Base-by-base conservation (phyloP, 441 rosid species). In the Cnidoscolus chayamansa region DNA sequence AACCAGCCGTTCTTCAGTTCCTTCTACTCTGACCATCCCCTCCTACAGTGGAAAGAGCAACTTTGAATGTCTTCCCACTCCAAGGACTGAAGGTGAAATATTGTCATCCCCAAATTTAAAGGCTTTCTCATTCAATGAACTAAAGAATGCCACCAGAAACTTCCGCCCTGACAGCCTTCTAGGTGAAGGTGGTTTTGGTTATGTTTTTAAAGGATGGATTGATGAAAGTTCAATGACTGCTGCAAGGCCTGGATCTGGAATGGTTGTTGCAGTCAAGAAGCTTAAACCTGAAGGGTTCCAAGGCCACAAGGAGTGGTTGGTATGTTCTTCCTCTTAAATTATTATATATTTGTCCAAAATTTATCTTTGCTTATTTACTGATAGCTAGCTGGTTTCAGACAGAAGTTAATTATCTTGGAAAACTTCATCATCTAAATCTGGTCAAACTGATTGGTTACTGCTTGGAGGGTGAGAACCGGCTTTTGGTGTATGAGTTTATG, bases 301-400 rank as follows among this genome's bases (percentile, higher is more conserved):
- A 82, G 98, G 97, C 77, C 98, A 92, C 86, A 85, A 81, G 82
- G 98, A 92, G 83, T 92, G 98, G 98, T 75, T 92, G 91, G 98
- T 93, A 79, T 76, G 89, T 81, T 74, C 58, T 63, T 70, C 37
- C 63, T 50, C 6, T 59, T 20, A 55, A 16, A 10, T 50, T 40
- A 37, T 7, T 30, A 19, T 31, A 35, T 47, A 19, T 40, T 20
- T 32, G 6, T 25, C 17, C 30, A 17, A n/a, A 12, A 50, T 57
- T 58, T 37, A 58, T 40, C 19, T 45, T 80, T 62, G 19, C 73
- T 35, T 71, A 35, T 71, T 66, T 59, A 60, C 76, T 85, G 61
- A 81, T 70, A 55, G 45, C 16, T 49, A 10, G 57, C 67, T 66
- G 71, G 49, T 76, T 68, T 54, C 76, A 93, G 98, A 90, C 98